Base-by-base conservation (phyloP, 257 asterid genomes). In the Nicotiana tomentosiformis region DNA sequence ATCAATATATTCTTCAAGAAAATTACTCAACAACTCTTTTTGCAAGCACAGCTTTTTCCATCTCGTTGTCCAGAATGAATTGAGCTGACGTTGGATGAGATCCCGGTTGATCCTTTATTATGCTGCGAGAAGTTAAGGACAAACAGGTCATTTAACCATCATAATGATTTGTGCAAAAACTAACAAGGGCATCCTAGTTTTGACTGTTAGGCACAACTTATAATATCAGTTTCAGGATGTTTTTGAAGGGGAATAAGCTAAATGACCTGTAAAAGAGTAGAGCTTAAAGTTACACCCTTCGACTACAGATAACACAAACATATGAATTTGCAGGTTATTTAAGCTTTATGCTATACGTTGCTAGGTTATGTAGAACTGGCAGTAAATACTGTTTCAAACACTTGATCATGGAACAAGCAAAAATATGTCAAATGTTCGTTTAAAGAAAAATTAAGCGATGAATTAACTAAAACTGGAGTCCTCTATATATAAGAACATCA, bases 21-120 rank as follows among this genome's bases (percentile, higher is more conserved):
- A 74, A 49, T 49, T 49, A 30, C 18, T 57, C 81, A 58, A 14
- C 10, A 55, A 26, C 58, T 7, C 66, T 11, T 82, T 2, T 66
- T 43, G 81, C 85, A 82, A 74, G 62, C 85, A 29, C 82, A 46
- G 8, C 8, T 5, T 74, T 29, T 49, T 39, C 81, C 76, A 15
- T 9, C 64, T 23, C n/a, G 64, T 17, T 82, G 66, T 17, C 39
- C 32, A 16, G 4, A 57, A 16, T 70, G 72, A 65, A 10, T 56
- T 10, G 69, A 66, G 30, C 57, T 77, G 14, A 60, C 39, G 64
- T 23, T 83, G 7, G 78, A 39, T 56, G 86, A 37, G 64, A 18
- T 65, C 10, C 56, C 56, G 55, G 35, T 26, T 55, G 68, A 77
- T 33, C 70, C 61, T n/a, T 55, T 77, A 17, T 43, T 26, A 37